A percentile compares a stretch with the other conserved stretches of the same genome.
These are phyloP conservation scores for Amesomyces nigricolor DNA, from an alignment of 2,329 filamentous ascomycete genomes.

Conservation along the genomic window DNA sequence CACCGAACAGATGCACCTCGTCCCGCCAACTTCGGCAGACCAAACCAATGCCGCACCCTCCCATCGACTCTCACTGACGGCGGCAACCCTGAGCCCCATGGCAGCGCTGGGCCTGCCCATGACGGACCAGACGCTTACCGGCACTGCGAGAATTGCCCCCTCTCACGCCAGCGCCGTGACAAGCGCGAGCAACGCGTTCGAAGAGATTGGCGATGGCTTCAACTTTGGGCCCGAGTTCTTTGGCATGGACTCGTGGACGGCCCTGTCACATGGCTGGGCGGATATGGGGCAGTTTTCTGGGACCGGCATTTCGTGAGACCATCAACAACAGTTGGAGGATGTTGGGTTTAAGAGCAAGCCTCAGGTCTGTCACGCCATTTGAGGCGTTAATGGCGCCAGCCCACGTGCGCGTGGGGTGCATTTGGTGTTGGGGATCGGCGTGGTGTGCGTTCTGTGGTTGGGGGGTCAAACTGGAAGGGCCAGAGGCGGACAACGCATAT, in stretches of 20 bases:
- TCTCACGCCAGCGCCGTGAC: constrained; percentile 26
- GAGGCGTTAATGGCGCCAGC: constrained; percentile 21
- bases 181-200: constrained; percentile 32
- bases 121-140: neutral
- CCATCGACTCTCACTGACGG: constrained; percentile 8
- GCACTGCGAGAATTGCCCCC: constrained; percentile 9
- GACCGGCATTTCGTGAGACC: neutral
- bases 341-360: constrained; percentile 4
- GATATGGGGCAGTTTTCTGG: constrained; percentile 18
- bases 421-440: neutral
- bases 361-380: constrained; percentile 12
- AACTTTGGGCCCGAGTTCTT: constrained; percentile 29
- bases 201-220: constrained; percentile 32
- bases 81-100: constrained; percentile 11
- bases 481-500: neutral
- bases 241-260: constrained; percentile 20
- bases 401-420: constrained; percentile 21
- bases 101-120: constrained; percentile 6
- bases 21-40: neutral
- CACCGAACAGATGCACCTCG: neutral
- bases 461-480: neutral
- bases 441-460: constrained; percentile 6
- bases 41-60: neutral
- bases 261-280: constrained; percentile 28
- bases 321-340: neutral